Base-by-base conservation (phyloP, 2,329 filamentous ascomycete species). In the Elsinoe perseae region DNA sequence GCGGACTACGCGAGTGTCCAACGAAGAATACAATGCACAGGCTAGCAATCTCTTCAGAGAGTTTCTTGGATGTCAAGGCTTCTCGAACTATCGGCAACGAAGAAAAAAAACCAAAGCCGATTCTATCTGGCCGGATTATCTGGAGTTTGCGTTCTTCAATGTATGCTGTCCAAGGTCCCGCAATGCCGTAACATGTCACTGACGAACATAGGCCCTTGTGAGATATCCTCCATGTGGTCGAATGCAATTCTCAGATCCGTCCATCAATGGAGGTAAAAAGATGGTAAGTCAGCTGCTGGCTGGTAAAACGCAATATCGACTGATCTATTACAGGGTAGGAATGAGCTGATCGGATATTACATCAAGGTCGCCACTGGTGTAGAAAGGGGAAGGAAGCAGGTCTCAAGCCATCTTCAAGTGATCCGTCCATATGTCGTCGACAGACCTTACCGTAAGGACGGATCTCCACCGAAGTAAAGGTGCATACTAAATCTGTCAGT, bases 361-460 rank as follows among this genome's bases (percentile, higher is more conserved):
- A 83, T 84, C 58, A 69, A 72, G 61, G 75, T 75, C 56, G 70
- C 74, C 57, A 83, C 80, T 5, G 79, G 80, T 20, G 76, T 76
- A 56, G 64, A 63, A 23, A 72, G 81, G 54, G 69, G 67, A 14
- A 73, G 81, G 52, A 84, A 84, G 65, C 79, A 84, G 63, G 78
- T 84, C 3, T 84, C 81, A 0, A 84, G 81, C 62, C 81, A 84
- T 64, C 75, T 84, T 23, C 81, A 84, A 66, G 80, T 84, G 2
- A 70, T 84, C 18, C 81, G 81, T 65, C 75, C 73, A 10, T 77
- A 80, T 58, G 69, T 83, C 34, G 72, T 73, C 60, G 72, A 75
- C 4, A 75, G 80, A 59, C 74, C 76, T 25, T 70, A 74, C 58
- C 50, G 55, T 57, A 54, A 25, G 38, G 46, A 50, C 20, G 10